Evolutionary conservation across 441 rosid species (phyloP).

Genomic region (Croton setiger): DNA sequence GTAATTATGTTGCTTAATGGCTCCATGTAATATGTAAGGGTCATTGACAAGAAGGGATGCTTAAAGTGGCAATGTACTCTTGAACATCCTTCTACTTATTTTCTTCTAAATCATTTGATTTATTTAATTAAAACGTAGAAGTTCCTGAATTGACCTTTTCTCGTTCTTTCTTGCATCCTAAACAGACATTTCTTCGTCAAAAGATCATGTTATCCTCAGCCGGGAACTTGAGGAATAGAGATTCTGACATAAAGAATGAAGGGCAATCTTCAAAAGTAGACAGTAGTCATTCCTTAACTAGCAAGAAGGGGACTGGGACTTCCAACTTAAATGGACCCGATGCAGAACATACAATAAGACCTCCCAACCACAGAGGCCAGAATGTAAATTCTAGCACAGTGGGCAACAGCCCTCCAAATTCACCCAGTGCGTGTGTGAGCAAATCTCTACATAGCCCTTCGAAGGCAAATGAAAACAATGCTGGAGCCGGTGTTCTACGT

Average conservation of each 20-base stretch:
- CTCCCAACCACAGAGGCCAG: conserved; percentile 13
- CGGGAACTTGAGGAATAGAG: conserved; percentile 23
- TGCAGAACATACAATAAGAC: conserved; percentile 10
- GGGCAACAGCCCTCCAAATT: conserved; percentile 22
- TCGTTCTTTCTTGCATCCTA: neutral
- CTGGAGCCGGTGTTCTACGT: conserved; percentile 47
- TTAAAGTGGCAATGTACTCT: neutral
- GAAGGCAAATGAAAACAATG: conserved; percentile 34
- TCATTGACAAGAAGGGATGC: neutral
- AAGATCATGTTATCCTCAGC: conserved; percentile 42
- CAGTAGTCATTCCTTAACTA: conserved; percentile 26
- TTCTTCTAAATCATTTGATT: neutral
- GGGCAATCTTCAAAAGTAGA: conserved; percentile 22
- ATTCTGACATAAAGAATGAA: conserved; percentile 21
- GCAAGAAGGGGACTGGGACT: conserved; percentile 15
- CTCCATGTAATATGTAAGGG: neutral
- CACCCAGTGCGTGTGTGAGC: conserved; percentile 6
- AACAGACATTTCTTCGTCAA: conserved; percentile 56
- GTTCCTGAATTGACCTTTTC: conserved; percentile 12
- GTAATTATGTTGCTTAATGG: too few relatives aligned
- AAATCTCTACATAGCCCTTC: conserved; percentile 36
- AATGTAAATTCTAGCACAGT: conserved; percentile 10
- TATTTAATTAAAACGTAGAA: conserved; percentile 7
- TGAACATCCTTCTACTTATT: neutral
- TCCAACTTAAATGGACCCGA: conserved; percentile 11